Evolutionary conservation across 1,139 yeast genomes (phyloP), one percentile per base, ranked within the genome.

Genomic region (Wickerhamomyces sp.): DNA sequence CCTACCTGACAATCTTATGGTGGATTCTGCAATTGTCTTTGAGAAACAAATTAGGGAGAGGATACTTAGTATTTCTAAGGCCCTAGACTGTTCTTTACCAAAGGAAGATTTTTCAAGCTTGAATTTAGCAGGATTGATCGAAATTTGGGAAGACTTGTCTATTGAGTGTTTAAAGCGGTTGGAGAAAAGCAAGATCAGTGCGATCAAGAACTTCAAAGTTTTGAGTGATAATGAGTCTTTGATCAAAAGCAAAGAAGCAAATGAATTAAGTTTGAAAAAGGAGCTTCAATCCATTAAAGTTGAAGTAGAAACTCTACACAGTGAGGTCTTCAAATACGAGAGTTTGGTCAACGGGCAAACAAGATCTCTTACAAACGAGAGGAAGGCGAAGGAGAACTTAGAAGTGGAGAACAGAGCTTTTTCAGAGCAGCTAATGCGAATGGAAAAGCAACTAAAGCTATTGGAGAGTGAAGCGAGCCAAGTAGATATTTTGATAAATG

Each of bases 141-240:
- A 6, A 9, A 16, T 26, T 12, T 23, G 17, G 16, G n/a, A 23
- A n/a, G 12, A 16, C 8, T 22, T 35, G 5, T 13, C 30, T 0
- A 11, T 8, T 5, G 25, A 12, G 3, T 23, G 26, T 17, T 25
- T 24, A 3, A 23, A 13, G 8, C 27, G 17, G 16, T 19, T 23
- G 23, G 23, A 22, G 28, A 28, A n/a, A 10, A 11, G 21, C 5
- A 38, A 32, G 25, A 28, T 40, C 15, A 36, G 40, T 17, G 30
- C 28, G 3, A 36, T 40, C 5, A 42, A 42, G 15, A 22, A 29
- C 6, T 23, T 23, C 4, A 42, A 42, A 16, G 26, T 32, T 11
- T 17, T 36, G 4, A 23, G 19, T 3, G 44, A 37, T 13, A 16
- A 20, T 21, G 32, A 41, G 15, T 14, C 3, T 8, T 4, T 23